phyloP scores from a whole-genome alignment of 345 rosid species.

The Microthlaspi erraticum region DNA sequence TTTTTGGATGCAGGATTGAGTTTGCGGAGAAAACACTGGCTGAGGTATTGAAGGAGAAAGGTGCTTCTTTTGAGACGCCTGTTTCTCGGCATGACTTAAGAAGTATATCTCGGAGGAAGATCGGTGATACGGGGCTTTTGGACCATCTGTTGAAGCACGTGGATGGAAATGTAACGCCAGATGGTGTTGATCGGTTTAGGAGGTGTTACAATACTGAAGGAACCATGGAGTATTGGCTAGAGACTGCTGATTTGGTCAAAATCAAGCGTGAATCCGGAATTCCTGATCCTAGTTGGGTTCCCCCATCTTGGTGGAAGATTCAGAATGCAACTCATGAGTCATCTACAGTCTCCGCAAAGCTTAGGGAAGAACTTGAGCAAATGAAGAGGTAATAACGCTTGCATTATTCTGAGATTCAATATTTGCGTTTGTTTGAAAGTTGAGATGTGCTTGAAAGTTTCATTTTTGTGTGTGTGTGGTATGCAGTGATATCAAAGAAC shows the following conservation, averaged over 20 bases:
- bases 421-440: background rate
- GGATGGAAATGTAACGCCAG: slow-evolving; percentile 86
- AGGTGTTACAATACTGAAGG: slow-evolving; percentile 88
- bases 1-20: slow-evolving; percentile 58
- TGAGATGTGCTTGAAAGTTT: background rate
- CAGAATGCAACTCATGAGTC: slow-evolving; percentile 51
- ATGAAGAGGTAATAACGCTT: slow-evolving; percentile 54
- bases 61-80: slow-evolving; percentile 72
- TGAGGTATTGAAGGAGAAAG: slow-evolving; percentile 75
- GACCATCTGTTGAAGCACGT: slow-evolving; percentile 93
- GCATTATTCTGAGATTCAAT: background rate
- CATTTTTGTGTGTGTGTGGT: slow-evolving; percentile 29
- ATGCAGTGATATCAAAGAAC: slow-evolving; percentile 63
- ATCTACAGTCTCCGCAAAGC: slow-evolving; percentile 52
- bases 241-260: slow-evolving; percentile 73
- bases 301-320: slow-evolving; percentile 65
- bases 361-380: slow-evolving; percentile 63
- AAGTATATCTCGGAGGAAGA: slow-evolving; percentile 63
- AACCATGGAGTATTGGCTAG: slow-evolving; percentile 89
- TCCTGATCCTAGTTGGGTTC: slow-evolving; percentile 63
- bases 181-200: slow-evolving; percentile 78
- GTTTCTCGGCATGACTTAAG: slow-evolving; percentile 65
- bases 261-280: slow-evolving; percentile 68
- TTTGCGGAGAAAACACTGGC: slow-evolving; percentile 66
- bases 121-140: slow-evolving; percentile 94